Conservation (phyloP, 2,329 filamentous ascomycete species). For the Sporothrix inflata region DNA sequence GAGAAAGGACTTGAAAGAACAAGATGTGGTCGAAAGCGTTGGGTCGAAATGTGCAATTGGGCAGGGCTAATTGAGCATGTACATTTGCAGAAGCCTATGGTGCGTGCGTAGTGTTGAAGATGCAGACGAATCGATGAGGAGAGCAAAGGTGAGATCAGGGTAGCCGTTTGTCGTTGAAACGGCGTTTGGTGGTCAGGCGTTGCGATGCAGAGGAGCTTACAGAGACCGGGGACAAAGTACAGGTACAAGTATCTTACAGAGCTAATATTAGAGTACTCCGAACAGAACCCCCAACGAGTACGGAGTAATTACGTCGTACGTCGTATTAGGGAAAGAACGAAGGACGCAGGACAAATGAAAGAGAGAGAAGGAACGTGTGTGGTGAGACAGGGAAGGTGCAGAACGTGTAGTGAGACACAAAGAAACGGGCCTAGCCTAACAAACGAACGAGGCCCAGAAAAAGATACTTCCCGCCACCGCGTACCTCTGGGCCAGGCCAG, state of each 20-base stretch:
- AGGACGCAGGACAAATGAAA: neutral
- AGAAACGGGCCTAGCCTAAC: neutral
- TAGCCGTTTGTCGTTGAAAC: neutral
- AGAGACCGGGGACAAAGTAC: neutral
- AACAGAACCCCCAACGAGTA: neutral
- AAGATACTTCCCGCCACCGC: conserved; percentile 10
- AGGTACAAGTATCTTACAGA: neutral
- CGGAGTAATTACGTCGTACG: neutral
- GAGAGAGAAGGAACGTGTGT: conserved; percentile 1
- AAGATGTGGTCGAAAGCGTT: neutral
- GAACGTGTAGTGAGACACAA: conserved; percentile 22
- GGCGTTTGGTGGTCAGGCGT: neutral
- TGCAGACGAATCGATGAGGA: neutral
- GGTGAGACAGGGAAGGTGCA: conserved; percentile 18
- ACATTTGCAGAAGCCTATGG: neutral
- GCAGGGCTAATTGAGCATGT: neutral
- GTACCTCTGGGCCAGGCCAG: conserved; percentile 4
- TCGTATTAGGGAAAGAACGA: neutral
- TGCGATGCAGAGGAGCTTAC: neutral
- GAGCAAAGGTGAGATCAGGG: neutral
- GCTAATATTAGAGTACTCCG: neutral
- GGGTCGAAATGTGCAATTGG: conserved; percentile 20
- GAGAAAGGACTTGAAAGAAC: too few species aligned
- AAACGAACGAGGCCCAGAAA: neutral
- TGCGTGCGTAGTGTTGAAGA: neutral